Evolutionary conservation across 805 yeast species (phyloP), one percentile per base, ranked within the genome.

Genomic region (Middelhovenomyces tepae): DNA sequence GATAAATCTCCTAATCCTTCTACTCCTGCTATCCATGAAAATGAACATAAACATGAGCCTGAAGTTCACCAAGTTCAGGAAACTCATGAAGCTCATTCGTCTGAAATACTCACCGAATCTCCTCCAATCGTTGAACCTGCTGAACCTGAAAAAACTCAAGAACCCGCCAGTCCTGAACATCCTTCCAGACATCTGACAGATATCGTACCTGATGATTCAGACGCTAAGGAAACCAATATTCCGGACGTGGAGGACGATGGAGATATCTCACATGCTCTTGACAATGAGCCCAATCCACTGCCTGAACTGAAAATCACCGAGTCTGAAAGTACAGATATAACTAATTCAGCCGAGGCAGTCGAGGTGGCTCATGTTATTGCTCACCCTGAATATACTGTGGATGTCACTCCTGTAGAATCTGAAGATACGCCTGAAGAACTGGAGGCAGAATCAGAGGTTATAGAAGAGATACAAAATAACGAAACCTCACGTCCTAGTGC

Each of bases 371-470:
- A 35, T 22, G 41, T 33, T 6, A 23, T 30, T 15, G 38, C 27
- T 6, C 27, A 37, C 13, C 22, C 42, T 10, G 28, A 30, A 9
- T 39, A 27, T 18, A 45, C 24, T 11, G 42, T 28, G 9, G 38
- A 37, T 22, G 15, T 31, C 9, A 22, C 27, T 8, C 25, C 36
- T 31, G 28, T 31, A 25, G 45, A 34, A 10, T 28, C 22, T 5
- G 35, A 14, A 8, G 45, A 37, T 21, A 37, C 42, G 15, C 35
- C 38, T 17, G 36, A 26, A 10, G 36, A 27, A 9, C 25, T 25
- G 36, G 39, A 34, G 7, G 30, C 35, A 27, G 36, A 24, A 21
- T 9, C 23, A 21, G 23, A 21, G 23, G 23, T 21, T 21, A 9
- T 21, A 21, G 23, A 21, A n/a, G 10, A 9, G n/a, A 21, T 9